Evolutionary conservation across 257 asterid species (phyloP), one percentile per base, ranked within the genome.

Genomic region (Osmanthus fragrans): DNA sequence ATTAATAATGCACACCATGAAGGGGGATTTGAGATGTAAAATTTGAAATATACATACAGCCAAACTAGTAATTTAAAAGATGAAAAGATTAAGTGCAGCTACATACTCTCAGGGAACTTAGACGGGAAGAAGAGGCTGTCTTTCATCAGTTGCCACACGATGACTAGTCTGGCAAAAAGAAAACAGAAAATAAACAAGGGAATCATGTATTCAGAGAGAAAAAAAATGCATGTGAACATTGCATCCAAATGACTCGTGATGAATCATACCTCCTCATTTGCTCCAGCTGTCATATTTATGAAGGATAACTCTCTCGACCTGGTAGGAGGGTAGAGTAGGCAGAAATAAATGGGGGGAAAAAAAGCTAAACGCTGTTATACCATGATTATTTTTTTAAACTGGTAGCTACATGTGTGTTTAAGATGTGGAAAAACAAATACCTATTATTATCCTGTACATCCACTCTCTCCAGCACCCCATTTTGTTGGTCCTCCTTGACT

Each of bases 211-310:
- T 66, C 21, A 25, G 54, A 7, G 60, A 30, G 67, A 54, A 1
- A 73, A 19, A 58, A 25, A 23, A 37, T 72, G 37, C 7, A 73
- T 36, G 71, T 29, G 79, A 70, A 30, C 18, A 54, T 37, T 39
- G 78, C 75, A 83, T 73, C 77, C 34, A 74, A 51, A 63, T 79
- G 73, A 83, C 34, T 77, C 69, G 67, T 33, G 76, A 36, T 21
- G 32, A 64, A 47, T 72, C 76, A 77, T 86, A 92, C 99, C 84
- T 96, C 98, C 56, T 94, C 96, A 77, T 90, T 86, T 39, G 98
- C 97, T 56, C 97, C 98, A 36, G 99, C 97, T 27, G 97, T 87
- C 88, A 96, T 90, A 73, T 94, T 84, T 79, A 96, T 81, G 83
- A 96, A 90, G 80, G 97, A 88, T 56, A 86, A 60, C 73, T 94